Evolutionary conservation across 495 filamentous ascomycete species (phyloP), one percentile per base, ranked within the genome.

Genomic region (Glonium stellatum): DNA sequence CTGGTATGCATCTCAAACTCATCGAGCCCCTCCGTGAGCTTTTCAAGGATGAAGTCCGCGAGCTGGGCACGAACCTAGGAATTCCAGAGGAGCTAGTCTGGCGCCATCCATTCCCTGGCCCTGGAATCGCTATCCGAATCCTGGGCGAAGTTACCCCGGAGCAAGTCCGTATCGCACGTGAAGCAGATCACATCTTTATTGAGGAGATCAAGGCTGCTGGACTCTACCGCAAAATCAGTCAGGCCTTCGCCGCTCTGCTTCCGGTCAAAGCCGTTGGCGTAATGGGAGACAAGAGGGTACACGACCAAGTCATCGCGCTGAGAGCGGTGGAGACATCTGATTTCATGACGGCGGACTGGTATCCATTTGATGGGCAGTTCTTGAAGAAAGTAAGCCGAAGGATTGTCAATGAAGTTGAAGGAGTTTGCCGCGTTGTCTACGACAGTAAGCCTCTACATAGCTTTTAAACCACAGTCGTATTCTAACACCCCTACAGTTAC

Each of bases 161-260:
- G 65, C 81, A 85, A 54, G 84, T 97, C 25, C 80, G 81, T 25
- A 95, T 96, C 39, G 90, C 84, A 15, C 80, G 91, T 18, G 75
- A 88, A 67, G 93, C 93, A 1, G 93, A 97, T 70, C 71, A 88
- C 34, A 89, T 90, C 69, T 98, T 92, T 76, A 95, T 97, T 67
- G 78, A 81, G 55, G 88, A 87, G 82, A 95, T 98, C 73, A 78
- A 75, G 50, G 85, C 83, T 34, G 91, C 89, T 1, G 93, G 90
- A 19, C 69, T 97, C 1, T 98, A 98, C 69, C 74, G 88, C 48
- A 69, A 91, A 66, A 89, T 92, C 54, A 81, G 77, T 55, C 90
- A 96, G 71, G 92, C 92, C 4, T 96, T 84, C 64, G 93, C 89
- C 19, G 93, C 83, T 15, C 74, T 97, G 25, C 76, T 89, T 44